These are phyloP conservation scores for Colletotrichum tabaci DNA, from an alignment of 2,329 filamentous ascomycete genomes.

Conservation along the genomic window DNA sequence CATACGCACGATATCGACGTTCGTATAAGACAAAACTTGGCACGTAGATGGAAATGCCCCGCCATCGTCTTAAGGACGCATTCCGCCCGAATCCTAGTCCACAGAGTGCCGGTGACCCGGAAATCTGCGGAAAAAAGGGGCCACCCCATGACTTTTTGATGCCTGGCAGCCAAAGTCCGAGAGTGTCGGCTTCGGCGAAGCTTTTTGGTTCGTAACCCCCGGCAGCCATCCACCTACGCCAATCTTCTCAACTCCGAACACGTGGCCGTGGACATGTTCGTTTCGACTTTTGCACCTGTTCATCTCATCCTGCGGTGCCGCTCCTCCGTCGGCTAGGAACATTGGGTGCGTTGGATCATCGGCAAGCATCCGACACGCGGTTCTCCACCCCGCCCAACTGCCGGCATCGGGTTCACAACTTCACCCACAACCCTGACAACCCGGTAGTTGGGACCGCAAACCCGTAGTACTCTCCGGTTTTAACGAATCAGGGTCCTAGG, in stretches of 20 bases:
- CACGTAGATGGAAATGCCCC: too few species aligned
- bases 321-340: too few species aligned
- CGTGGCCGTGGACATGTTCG: not conserved
- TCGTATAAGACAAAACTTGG: too few species aligned
- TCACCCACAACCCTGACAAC: constrained; percentile 21
- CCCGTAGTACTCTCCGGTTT: not conserved
- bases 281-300: not conserved
- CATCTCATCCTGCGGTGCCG: not conserved
- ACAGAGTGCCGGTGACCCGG: too few species aligned
- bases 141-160: too few species aligned
- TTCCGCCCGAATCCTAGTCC: not conserved
- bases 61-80: too few species aligned
- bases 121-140: not conserved
- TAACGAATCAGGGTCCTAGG: not conserved
- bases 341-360: not conserved
- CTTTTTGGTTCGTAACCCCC: not conserved
- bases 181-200: not conserved
- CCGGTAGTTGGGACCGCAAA: not conserved
- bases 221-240: not conserved
- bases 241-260: not conserved
- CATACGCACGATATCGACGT: too few species aligned
- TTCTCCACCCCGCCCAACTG: not conserved
- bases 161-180: too few species aligned
- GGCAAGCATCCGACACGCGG: constrained; percentile 19
- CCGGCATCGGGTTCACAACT: not conserved